A percentile compares a stretch with the other conserved stretches of the same genome.
These are phyloP conservation scores for Coemansia sp. DNA, from an alignment of 192 early-diverging fungal genomes.

Conservation along the genomic window DNA sequence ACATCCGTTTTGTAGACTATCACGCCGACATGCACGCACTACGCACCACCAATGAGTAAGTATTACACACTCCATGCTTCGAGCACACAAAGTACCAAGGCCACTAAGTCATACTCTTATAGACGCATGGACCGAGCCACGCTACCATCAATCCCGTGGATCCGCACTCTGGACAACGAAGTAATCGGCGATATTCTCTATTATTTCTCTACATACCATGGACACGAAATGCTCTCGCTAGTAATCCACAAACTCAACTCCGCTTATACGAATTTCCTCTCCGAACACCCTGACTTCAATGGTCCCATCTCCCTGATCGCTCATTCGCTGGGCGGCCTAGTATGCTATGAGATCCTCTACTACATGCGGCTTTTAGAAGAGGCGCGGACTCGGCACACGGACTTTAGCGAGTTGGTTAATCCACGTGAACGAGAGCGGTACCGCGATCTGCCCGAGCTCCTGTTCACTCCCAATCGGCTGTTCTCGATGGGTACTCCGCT, in stretches of 20 bases:
- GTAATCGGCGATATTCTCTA: constrained; percentile 52
- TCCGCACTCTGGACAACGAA: constrained; percentile 50
- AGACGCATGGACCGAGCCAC: constrained; percentile 48
- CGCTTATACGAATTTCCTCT: constrained; percentile 58
- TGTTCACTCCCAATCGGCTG: constrained; percentile 31
- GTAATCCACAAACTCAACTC: constrained; percentile 59
- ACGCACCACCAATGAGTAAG: constrained; percentile 25
- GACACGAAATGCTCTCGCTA: constrained; percentile 54
- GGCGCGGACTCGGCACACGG: constrained; percentile 6
- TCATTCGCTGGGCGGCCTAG: constrained; percentile 69
- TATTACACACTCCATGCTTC: background rate
- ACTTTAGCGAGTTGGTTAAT: background rate
- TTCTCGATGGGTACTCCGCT: constrained; percentile 38
- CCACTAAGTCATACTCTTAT: background rate
- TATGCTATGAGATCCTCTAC: constrained; percentile 67
- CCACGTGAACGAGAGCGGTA: constrained; percentile 22
- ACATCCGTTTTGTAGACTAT: constrained; percentile 13
- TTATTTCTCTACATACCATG: constrained; percentile 51
- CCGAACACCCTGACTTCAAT: constrained; percentile 59
- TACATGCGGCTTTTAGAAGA: constrained; percentile 12
- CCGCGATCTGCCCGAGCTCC: constrained; percentile 13
- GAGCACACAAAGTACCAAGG: background rate
- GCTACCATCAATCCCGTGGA: constrained; percentile 54
- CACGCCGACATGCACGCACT: constrained; percentile 42
- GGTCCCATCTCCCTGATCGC: constrained; percentile 64